These are phyloP conservation scores for Thamnidium elegans DNA, from an alignment of 192 early-diverging fungal species.

Conservation along the genomic window DNA sequence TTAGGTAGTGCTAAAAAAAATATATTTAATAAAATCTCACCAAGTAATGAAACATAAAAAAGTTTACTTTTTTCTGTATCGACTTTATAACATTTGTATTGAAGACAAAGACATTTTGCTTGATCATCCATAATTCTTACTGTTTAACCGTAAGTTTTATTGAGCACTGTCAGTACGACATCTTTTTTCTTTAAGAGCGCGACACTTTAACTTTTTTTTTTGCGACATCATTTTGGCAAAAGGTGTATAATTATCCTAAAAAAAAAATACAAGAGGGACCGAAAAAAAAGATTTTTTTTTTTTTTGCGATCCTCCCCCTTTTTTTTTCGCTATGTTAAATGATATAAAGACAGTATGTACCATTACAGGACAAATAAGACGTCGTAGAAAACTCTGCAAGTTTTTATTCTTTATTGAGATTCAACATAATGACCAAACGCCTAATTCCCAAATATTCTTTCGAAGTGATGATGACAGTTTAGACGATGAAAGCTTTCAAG, in stretches of 20 bases:
- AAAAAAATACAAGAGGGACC: too few species aligned
- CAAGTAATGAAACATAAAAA: too few species aligned
- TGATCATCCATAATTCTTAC: too few species aligned
- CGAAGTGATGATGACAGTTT: conserved; percentile 41
- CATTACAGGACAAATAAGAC: conserved; percentile 22
- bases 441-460: conserved; percentile 40
- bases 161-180: background rate
- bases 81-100: too few species aligned
- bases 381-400: conserved; percentile 16
- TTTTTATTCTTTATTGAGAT: conserved; percentile 28
- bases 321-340: background rate
- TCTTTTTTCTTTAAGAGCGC: background rate
- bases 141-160: background rate
- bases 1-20: too few species aligned
- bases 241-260: too few species aligned
- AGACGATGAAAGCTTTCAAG: conserved; percentile 13
- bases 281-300: background rate
- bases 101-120: too few species aligned
- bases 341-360: background rate
- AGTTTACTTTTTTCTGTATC: too few species aligned
- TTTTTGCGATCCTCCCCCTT: background rate
- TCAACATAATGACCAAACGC: background rate
- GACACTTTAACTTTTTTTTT: conserved; percentile 2
- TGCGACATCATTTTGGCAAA: background rate
- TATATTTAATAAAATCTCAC: too few species aligned